A percentile compares a stretch with the other conserved stretches of the same genome.
Conservation (phyloP, 129 eudicot species). For the Apium graveolens region DNA sequence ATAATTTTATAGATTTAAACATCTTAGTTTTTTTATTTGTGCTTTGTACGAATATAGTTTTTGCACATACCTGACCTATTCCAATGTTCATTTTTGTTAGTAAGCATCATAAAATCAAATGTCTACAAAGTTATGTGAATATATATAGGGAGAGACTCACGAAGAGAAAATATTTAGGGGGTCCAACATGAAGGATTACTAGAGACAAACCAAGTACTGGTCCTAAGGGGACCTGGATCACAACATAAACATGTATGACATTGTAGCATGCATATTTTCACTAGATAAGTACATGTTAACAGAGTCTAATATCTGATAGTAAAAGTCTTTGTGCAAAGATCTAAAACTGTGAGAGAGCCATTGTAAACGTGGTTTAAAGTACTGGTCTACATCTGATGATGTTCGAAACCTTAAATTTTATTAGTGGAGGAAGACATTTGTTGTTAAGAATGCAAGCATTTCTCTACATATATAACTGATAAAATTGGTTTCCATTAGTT, state of each 20-base stretch:
- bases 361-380: neutral
- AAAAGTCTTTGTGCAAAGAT: neutral
- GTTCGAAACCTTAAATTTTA: neutral
- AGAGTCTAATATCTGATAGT: neutral
- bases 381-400: slow-evolving; percentile 1
- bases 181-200: neutral
- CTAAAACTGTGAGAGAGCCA: neutral
- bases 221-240: neutral
- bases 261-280: neutral
- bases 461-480: neutral
- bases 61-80: neutral
- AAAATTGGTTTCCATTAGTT: neutral
- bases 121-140: neutral
- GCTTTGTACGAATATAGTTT: neutral
- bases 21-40: too few relatives aligned
- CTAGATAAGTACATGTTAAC: neutral
- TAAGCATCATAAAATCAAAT: neutral
- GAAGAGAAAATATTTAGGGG: neutral
- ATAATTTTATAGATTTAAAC: neutral
- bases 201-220: neutral
- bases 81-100: neutral
- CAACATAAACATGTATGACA: neutral
- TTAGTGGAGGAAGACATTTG: neutral
- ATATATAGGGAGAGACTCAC: neutral
- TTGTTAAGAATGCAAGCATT: neutral